Base-by-base conservation (phyloP, 2,329 filamentous ascomycete genomes). In the Rhytidhysteron rufulum region DNA sequence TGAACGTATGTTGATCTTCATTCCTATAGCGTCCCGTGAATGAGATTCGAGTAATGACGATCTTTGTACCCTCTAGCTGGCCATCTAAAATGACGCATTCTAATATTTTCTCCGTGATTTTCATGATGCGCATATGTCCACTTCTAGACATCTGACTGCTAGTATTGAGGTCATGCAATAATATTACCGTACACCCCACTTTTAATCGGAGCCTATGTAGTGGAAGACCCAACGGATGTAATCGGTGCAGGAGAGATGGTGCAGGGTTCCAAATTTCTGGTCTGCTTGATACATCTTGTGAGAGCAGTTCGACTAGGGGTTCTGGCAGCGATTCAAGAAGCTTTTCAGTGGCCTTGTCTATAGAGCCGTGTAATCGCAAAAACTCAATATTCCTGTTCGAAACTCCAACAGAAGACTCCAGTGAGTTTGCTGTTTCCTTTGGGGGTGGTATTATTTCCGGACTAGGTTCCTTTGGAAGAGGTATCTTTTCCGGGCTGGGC, bases 121-220 rank as follows among this genome's bases (percentile, higher is more conserved):
- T 49, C 4, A 65, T 29, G 8, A 65, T 39, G 3, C 50, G 54
- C n/a, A 64, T 41, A 41, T 58, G 58, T 37, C 59, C 59, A 37
- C 53, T 57, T 39, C 51, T 63, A n/a, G 57, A 58, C 25, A 62
- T 38, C 41, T 56, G 54, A 16, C 52, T 62, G 40, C 51, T 59
- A 13, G 45, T 50, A 6, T 57, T 53, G 2, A 61, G 40, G 19
- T 62, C 55, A 31, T 50, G 48, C 1, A 65, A 50, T 5, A 63
- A 45, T 1, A 42, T 44, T 0, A 63, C 54, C n/a, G 53, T 39
- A 36, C 60, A 62, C 6, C 60, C 62, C 16, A 57, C 40, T 41
- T 64, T 65, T 41, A 65, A 21, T 2, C 60, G 55, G 19, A 65
- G 44, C 10, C 62, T 53, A 44, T 65, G 62, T 4, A 55, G 59